Conservation (phyloP, 179 eudicot genomes). For the Carnegiea gigantea region DNA sequence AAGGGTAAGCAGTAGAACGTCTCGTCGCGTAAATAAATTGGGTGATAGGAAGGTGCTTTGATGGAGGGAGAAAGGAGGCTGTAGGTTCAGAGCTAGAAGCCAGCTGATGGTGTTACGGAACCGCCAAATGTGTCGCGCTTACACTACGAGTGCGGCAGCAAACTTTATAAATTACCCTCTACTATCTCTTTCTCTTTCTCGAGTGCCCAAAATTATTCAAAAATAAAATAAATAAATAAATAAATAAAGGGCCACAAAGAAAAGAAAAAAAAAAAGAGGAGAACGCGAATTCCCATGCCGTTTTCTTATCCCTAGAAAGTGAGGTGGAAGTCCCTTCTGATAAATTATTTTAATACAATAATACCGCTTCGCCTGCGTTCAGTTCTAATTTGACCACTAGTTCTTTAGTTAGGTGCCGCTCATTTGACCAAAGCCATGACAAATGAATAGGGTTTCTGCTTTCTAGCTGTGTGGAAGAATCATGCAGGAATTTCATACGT, state of each 20-base stretch:
- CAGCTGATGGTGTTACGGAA: no score
- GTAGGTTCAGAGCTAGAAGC: no score
- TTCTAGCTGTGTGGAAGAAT: background rate
- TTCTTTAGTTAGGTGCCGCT: background rate
- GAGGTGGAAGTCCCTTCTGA: background rate
- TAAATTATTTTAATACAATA: background rate
- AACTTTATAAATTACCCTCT: no score
- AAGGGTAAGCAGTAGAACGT: no score
- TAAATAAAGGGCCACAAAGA: background rate
- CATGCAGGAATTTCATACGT: background rate
- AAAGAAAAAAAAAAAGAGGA: background rate
- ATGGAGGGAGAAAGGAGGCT: no score
- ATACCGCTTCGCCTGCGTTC: background rate
- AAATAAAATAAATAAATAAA: background rate
- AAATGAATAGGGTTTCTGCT: background rate
- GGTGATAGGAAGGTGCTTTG: no score
- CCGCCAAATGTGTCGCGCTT: no score
- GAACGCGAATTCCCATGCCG: conserved; percentile 26
- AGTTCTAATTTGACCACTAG: background rate
- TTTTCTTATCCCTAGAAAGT: conserved; percentile 5
- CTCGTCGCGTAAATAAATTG: no score
- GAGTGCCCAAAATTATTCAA: conserved; percentile 27
- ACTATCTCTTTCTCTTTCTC: conserved; percentile 8
- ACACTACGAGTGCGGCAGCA: no score
- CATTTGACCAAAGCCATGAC: background rate